Conservation (phyloP, 2,329 filamentous ascomycete genomes). For the Zymoseptoria passerinii region DNA sequence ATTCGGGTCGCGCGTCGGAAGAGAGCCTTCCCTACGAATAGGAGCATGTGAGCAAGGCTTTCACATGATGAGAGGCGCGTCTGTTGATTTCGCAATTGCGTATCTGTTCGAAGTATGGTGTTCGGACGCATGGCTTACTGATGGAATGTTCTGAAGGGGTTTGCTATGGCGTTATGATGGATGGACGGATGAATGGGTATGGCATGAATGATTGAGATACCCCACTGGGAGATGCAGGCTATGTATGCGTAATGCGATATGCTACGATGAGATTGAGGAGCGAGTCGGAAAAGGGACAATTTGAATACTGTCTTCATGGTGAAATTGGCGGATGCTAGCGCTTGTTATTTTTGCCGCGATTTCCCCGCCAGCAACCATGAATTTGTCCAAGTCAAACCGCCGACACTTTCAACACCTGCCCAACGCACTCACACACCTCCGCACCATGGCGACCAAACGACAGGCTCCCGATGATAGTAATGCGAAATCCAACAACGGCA, state of each 20-base stretch:
- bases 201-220: neutral
- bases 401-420: neutral
- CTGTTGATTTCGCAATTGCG: neutral
- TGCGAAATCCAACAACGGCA: neutral
- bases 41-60: neutral
- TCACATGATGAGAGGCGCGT: neutral
- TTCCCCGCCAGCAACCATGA: neutral
- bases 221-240: neutral
- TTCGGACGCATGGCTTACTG: neutral
- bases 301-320: neutral
- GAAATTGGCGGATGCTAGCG: neutral
- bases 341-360: neutral
- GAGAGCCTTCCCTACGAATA: conserved; percentile 4
- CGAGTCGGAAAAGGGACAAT: neutral
- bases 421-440: neutral
- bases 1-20: conserved; percentile 2
- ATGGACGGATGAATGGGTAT: neutral
- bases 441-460: conserved; percentile 18
- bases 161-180: neutral
- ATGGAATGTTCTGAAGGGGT: too few relatives aligned
- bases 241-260: neutral
- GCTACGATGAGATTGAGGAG: neutral
- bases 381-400: neutral
- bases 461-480: conserved; percentile 9
- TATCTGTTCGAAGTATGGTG: neutral